Percentiles rank a stretch among this genome's conserved stretches.
Conservation (phyloP, 257 asterid species). For the Solanum sitiens region DNA sequence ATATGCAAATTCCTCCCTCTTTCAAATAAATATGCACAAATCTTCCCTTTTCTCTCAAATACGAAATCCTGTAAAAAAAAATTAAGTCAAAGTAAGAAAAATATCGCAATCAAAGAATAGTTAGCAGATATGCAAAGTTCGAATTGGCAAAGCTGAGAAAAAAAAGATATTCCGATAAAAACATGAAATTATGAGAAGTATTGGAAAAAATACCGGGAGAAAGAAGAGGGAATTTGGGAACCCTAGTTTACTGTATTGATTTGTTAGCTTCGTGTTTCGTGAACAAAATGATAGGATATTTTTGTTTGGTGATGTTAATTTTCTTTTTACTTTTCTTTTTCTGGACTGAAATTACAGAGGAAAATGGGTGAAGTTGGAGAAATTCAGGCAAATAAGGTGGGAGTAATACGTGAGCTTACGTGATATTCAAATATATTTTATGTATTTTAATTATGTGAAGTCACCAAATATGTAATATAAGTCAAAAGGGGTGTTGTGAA, state of each 20-base stretch:
- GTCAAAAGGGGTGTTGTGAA: too few relatives aligned
- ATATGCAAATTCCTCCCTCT: not conserved
- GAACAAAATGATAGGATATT: not conserved
- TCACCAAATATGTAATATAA: too few relatives aligned
- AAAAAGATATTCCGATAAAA: not conserved
- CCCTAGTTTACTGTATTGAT: not conserved
- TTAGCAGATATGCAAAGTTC: not conserved
- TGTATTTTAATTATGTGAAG: too few relatives aligned
- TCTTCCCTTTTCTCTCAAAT: conserved; percentile 15
- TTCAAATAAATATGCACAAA: not conserved
- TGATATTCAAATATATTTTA: too few relatives aligned
- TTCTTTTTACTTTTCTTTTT: not conserved
- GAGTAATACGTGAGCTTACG: not conserved
- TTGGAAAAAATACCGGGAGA: not conserved
- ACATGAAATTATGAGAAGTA: not conserved
- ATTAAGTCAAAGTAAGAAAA: conserved; percentile 2
- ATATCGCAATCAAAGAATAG: not conserved
- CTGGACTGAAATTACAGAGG: not conserved
- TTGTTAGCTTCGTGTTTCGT: not conserved
- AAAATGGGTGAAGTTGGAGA: not conserved
- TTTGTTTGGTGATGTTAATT: not conserved
- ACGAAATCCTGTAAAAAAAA: not conserved
- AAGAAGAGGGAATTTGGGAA: not conserved
- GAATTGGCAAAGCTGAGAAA: not conserved
- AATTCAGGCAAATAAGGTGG: not conserved